Base-by-base conservation (phyloP, 106 monocot species). In the Acanthochlamys bracteata region DNA sequence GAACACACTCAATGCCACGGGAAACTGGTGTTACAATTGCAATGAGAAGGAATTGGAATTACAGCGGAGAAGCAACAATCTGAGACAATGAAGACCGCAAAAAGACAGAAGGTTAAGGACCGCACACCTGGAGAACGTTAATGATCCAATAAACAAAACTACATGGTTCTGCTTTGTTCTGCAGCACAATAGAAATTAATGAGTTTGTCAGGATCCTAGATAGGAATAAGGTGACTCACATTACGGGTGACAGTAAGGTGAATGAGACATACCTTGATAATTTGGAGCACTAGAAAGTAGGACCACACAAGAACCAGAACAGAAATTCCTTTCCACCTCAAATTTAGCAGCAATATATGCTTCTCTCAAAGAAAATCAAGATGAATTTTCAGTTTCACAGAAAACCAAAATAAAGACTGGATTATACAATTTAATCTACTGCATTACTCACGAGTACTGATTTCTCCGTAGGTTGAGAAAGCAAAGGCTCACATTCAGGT, bases 211-310 rank as follows among this genome's bases (percentile, higher is more conserved):
- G 33, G 46, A 41, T 3, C 21, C 15, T 13, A 53, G 4, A 47
- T 21, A 58, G 7, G 40, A 58, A 7, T 41, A 43, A 17, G 19
- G 13, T 47, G 24, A 56, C 51, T 20, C 61, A 41, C 17, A 45
- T 45, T 13, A 46, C 23, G 17, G 19, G 21, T 41, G 7, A n/a
- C 7, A 59, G 33, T 58, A 24, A 25, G 10, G 42, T 16, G 53
- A 60, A 17, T 21, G 17, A 26, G 43, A 40, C 10, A 26, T 67
- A 47, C 96, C 82, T 96, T 96, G 61, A 88, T 8, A 40, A 90
- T 64, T 80, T 96, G 96, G 24, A 96, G 87, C 14, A 81, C 40
- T 26, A 96, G 80, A 67, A 96, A 96, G 55, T 57, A 78, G 66
- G 66, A 74, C 96, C 96, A 96, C 39, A 88, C 82, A 7, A 78